Percentiles rank a stretch among this genome's conserved stretches.
Conservation (phyloP, 345 rosid genomes). For the Pugionium dolabratum region DNA sequence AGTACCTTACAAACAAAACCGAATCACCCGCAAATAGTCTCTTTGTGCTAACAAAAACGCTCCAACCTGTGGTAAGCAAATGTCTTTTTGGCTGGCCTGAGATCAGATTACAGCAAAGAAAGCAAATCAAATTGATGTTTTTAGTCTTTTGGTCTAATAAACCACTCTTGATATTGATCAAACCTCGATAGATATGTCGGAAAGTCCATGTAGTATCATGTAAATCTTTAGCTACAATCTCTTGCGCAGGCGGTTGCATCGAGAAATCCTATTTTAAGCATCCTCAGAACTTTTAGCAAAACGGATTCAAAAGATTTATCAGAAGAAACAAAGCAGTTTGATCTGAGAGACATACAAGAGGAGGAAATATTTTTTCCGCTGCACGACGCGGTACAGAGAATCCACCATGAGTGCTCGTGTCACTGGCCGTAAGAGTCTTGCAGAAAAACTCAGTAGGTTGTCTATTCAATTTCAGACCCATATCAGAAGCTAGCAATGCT, state of each 20-base stretch:
- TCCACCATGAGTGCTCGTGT: slow-evolving; percentile 96
- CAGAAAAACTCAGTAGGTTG: slow-evolving; percentile 96
- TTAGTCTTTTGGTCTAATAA: not conserved
- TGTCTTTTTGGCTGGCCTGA: slow-evolving; percentile 92
- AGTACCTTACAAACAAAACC: slow-evolving; percentile 78
- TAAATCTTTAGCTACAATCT: slow-evolving; percentile 86
- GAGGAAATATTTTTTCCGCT: slow-evolving; percentile 95
- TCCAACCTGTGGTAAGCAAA: slow-evolving; percentile 93
- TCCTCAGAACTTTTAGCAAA: slow-evolving; percentile 18
- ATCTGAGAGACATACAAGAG: slow-evolving; percentile 56
- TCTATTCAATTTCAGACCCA: slow-evolving; percentile 74
- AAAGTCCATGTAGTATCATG: slow-evolving; percentile 86
- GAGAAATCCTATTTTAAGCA: slow-evolving; percentile 65
- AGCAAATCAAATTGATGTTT: slow-evolving; percentile 18
- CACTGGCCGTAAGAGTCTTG: slow-evolving; percentile 79
- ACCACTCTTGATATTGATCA: slow-evolving; percentile 18
- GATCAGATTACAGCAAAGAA: slow-evolving; percentile 24
- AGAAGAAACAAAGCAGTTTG: not conserved
- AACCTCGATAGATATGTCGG: slow-evolving; percentile 91
- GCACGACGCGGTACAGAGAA: slow-evolving; percentile 97
- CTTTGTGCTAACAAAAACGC: slow-evolving; percentile 84
- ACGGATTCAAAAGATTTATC: slow-evolving; percentile 5
- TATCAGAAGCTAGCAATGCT: slow-evolving; percentile 76
- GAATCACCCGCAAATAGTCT: slow-evolving; percentile 84
- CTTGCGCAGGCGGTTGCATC: slow-evolving; percentile 95